Evolutionary conservation across 345 rosid genomes (phyloP), one percentile per base, ranked within the genome.

Genomic region (Aquilaria yunnanensis): DNA sequence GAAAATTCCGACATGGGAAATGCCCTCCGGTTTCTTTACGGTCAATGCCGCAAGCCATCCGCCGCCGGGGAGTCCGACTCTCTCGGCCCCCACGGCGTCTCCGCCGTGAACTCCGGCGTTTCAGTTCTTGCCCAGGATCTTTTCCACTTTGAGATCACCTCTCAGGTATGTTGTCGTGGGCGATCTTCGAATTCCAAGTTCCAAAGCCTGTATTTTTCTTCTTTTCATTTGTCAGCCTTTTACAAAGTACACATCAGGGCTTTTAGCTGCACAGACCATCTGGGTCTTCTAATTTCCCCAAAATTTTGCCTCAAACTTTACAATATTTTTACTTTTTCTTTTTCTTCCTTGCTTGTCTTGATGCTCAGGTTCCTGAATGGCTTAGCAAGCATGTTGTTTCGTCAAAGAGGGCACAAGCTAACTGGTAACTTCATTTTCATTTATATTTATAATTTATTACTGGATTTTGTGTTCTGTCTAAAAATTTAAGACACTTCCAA

Each of bases 331-430:
- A 14, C 59, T 61, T 10, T 52, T 14, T 9, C 7, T 52, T 16
- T 12, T 41, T 59, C 14, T 41, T 49, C 56, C 2, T n/a, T n/a
- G 12, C 58, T 13, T 34, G 29, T 50, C 8, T 10, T 47, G 10
- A 29, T 63, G 49, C 8, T 4, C 62, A 88, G 98, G 90, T 93
- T 53, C 98, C 97, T 51, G 87, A 83, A 63, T 81, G 69, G 43
- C 94, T 94, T 47, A 76, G 75, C 50, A 70, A 74, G 56, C 83
- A 78, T 61, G 97, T 90, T 64, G 81, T 76, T 2, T 88, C 99
- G 32, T 90, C 95, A 13, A 81, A 58, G 85, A 85, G 81, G 64
- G 91, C 97, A 75, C 99, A 94, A 68, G 95, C 96, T 54, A 88
- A 79, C 57, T 94, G 99, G 97, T 89, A 84, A 78, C 37, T 48